Percentiles rank a stretch among this genome's conserved stretches.
Conservation (phyloP, 768 basidiomycete species). For the Russula compacta region DNA sequence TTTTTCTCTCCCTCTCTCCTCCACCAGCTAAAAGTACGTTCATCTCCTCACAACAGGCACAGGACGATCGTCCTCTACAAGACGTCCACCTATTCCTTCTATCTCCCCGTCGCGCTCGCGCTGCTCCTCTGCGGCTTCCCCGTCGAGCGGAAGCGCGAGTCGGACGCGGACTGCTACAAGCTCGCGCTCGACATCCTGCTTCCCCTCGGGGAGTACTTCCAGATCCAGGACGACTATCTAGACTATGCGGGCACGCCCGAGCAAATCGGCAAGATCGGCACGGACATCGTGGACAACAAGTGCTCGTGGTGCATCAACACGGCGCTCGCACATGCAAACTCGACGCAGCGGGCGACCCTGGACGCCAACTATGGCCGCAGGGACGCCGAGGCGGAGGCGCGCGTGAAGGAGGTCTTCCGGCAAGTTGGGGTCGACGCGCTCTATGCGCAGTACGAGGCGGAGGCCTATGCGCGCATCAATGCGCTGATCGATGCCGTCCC, state of each 20-base stretch:
- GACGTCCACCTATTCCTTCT: constrained; percentile 97
- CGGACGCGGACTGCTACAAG: constrained; percentile 53
- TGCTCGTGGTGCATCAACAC: constrained; percentile 97
- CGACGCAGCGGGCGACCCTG: constrained; percentile 46
- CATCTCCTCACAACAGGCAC: constrained; percentile 49
- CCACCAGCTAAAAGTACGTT: too few species aligned
- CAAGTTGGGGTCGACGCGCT: constrained; percentile 54
- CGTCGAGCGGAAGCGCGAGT: constrained; percentile 35
- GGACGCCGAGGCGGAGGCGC: constrained; percentile 43
- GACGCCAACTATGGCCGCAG: constrained; percentile 62
- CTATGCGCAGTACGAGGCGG: constrained; percentile 76
- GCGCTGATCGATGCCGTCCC: constrained; percentile 64
- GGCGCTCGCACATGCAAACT: constrained; percentile 51
- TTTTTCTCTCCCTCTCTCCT: not conserved
- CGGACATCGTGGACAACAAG: constrained; percentile 98
- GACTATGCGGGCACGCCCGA: constrained; percentile 87
- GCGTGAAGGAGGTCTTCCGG: constrained; percentile 64
- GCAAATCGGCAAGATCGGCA: constrained; percentile 92
- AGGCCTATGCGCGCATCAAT: constrained; percentile 55
- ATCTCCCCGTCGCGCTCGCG: constrained; percentile 93
- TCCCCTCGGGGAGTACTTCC: constrained; percentile 95
- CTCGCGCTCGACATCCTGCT: constrained; percentile 73
- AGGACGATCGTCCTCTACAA: constrained; percentile 93
- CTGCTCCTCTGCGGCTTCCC: constrained; percentile 71
- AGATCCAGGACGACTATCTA: constrained; percentile 95